Percentiles rank a stretch among this genome's conserved stretches.
Evolutionary conservation across 495 filamentous ascomycete species (phyloP).

Genomic region (Aspergillus egyptiacus): DNA sequence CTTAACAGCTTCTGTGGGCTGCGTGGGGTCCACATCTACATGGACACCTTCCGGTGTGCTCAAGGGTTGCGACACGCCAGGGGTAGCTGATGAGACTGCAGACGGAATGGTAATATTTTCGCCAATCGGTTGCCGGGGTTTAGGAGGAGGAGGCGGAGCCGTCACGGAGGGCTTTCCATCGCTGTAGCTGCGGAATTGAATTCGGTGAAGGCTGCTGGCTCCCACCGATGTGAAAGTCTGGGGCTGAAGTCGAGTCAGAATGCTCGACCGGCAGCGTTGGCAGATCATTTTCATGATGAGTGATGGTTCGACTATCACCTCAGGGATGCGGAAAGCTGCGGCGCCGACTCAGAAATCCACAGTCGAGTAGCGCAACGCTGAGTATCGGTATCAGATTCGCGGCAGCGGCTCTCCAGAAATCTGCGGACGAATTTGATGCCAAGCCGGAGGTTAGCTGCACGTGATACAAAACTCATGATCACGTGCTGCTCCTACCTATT

Average conservation of each 20-base stretch:
- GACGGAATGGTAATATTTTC: slow-evolving; percentile 35
- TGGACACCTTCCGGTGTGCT: slow-evolving; percentile 37
- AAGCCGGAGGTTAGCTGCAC: slow-evolving; percentile 34
- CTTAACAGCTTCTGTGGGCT: slow-evolving; percentile 27
- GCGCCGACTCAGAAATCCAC: neutral
- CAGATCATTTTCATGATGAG: slow-evolving; percentile 38
- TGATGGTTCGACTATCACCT: too few species aligned
- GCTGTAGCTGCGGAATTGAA: slow-evolving; percentile 37
- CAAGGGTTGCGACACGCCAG: slow-evolving; percentile 42
- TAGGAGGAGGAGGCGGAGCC: slow-evolving; percentile 46
- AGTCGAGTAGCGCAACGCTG: neutral
- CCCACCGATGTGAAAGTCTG: slow-evolving; percentile 26
- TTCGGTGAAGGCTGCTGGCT: slow-evolving; percentile 27
- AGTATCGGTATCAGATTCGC: slow-evolving; percentile 5
- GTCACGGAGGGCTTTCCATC: slow-evolving; percentile 39
- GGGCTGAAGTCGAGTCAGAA: slow-evolving; percentile 36
- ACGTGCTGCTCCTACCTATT: neutral
- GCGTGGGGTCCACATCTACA: slow-evolving; percentile 24
- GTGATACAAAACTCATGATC: slow-evolving; percentile 15
- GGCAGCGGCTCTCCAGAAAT: slow-evolving; percentile 27
- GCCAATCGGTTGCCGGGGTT: slow-evolving; percentile 41
- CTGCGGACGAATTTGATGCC: slow-evolving; percentile 42
- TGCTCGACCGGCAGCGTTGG: slow-evolving; percentile 40
- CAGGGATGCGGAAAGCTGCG: neutral
- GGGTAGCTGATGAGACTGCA: slow-evolving; percentile 39